Conservation (phyloP, 129 eudicot genomes). For the Chrysanthemum seticuspe region DNA sequence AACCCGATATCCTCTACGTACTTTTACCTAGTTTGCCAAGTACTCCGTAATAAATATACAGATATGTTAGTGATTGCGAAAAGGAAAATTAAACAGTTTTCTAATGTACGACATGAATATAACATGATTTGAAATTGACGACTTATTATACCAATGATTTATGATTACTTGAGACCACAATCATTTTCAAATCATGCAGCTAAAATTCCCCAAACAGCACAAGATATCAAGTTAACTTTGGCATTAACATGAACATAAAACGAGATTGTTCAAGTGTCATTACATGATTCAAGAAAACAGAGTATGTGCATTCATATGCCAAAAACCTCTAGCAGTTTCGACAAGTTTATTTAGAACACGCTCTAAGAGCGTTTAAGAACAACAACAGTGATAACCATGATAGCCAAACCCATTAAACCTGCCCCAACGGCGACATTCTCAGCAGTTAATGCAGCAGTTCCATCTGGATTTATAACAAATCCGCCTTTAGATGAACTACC, state of each 20-base stretch:
- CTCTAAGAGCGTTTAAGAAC: slow-evolving; percentile 44
- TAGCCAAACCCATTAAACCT: slow-evolving; percentile 59
- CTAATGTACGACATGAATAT: no score
- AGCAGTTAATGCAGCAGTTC: slow-evolving; percentile 26
- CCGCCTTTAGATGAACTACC: slow-evolving; percentile 33
- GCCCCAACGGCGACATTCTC: slow-evolving; percentile 40
- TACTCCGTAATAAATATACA: neutral
- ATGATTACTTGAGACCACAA: no score
- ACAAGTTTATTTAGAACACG: slow-evolving; percentile 24
- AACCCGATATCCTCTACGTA: neutral
- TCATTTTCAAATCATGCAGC: no score
- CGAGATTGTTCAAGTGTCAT: neutral
- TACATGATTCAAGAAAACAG: slow-evolving; percentile 13
- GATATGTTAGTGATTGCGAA: no score
- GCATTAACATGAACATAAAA: slow-evolving; percentile 6
- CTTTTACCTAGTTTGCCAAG: slow-evolving; percentile 1
- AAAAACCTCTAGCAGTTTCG: slow-evolving; percentile 35
- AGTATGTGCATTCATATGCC: slow-evolving; percentile 5
- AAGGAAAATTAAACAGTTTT: no score
- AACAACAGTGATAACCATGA: slow-evolving; percentile 66
- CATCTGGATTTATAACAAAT: slow-evolving; percentile 35
- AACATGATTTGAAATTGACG: no score
- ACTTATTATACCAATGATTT: no score
- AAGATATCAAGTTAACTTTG: neutral
- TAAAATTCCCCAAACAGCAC: neutral